Base-by-base conservation (phyloP, 2,329 filamentous ascomycete genomes). In the Fonsecaea multimorphosa region DNA sequence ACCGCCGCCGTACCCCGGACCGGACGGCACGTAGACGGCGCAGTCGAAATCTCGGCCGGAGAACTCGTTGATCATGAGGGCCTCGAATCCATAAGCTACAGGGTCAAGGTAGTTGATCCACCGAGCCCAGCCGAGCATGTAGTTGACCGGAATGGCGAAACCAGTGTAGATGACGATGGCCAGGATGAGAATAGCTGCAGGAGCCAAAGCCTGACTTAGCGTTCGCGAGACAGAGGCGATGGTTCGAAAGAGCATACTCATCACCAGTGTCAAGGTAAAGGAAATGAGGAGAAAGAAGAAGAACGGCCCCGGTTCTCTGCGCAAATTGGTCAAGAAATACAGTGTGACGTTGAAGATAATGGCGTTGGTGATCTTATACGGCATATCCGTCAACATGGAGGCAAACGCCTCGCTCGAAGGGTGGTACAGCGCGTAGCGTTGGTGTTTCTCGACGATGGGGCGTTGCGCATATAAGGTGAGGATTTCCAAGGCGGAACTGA, bases 361-460 rank as follows among this genome's bases (percentile, higher is more conserved):
- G 0, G 86, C 80, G 72, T 93, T 93, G n/a, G 78, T 40, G 8
- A 96, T 78, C 77, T 95, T 96, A 78, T 92, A 92, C 0, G 93
- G 93, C 78, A 96, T 79, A 72, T 97, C 93, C 68, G 87, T 90
- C 32, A 97, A 78, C 89, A 96, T 95, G 9, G 91, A 95, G 0
- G 91, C 87, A 65, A 92, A 84, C n/a, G 92, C 91, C 82, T 97
- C 93, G 16, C 92, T 90, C 9, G 90, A 93, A 0, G 93, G 92
- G 73, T 96, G 93, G 73, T 97, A 96, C 19, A 97, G 83, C 22
- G 93, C 92, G 75, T 96, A 97, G 66, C 91, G 88, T 62, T 85
- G 81, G 73, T 97, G 93, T 76, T 97, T 97, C 75, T 97, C 92
- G 68, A 97, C 92, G 72, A 97, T 96, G 0, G 91, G 91, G 32